Evolutionary conservation across 768 basidiomycete species (phyloP), one percentile per base, ranked within the genome.

Genomic region (Mycena galericulata): DNA sequence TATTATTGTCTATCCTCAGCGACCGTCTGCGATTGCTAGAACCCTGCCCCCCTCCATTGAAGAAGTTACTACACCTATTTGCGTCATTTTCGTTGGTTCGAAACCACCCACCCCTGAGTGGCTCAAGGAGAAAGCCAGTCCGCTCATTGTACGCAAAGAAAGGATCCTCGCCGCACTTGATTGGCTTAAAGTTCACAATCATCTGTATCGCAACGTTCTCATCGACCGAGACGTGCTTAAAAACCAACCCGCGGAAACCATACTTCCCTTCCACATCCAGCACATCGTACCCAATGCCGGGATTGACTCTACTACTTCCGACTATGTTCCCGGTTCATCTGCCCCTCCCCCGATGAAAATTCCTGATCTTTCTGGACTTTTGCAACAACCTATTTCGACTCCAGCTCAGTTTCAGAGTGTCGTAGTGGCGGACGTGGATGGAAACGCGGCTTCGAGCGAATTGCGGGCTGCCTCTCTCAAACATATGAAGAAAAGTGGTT

Each of bases 1-100:
- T 60, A 68, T 77, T n/a, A 71, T 79, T 9, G 56, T 75, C 0
- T 74, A 75, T 47, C 77, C n/a, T n/a, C n/a, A n/a, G n/a, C n/a
- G n/a, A n/a, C n/a, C n/a, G n/a, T n/a, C n/a, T n/a, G n/a, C n/a
- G 0, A 40, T 78, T 2, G 65, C 62, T 8, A 4, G 2, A 0
- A 17, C 75, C 3, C 58, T 78, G 8, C 77, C 77, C 3, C 73
- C 72, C 0, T 20, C 73, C 17, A 27, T 77, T 0, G 69, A 69
- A 14, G 76, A 77, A 0, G 67, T 76, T n/a, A 24, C 69, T 2
- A 65, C 71, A 0, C 73, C 72, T 3, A 71, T n/a, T n/a, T n/a
- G n/a, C n/a, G n/a, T n/a, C n/a, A n/a, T n/a, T n/a, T n/a, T n/a
- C n/a, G n/a, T n/a, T n/a, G n/a, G n/a, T n/a, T n/a, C n/a, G n/a